Evolutionary conservation across 768 basidiomycete genomes (phyloP), one percentile per base, ranked within the genome.

Genomic region (Filobasidium floriforme): DNA sequence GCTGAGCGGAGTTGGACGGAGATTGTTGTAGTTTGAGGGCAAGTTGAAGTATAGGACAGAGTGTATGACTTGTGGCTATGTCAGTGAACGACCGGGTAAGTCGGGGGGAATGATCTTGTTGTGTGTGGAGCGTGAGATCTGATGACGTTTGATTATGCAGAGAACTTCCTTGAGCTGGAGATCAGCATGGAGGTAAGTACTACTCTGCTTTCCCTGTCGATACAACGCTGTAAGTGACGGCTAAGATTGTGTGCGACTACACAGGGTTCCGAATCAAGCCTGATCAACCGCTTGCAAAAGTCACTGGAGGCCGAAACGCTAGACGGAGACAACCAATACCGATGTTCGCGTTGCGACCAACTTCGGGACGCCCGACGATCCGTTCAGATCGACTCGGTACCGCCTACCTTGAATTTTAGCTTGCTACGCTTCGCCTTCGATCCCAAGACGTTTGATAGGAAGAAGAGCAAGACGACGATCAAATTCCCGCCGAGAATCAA

Each of bases 341-440:
- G 83, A 41, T 98, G 94, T 75, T 83, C 88, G 5, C 80, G 79
- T 26, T 98, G 94, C 74, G 80, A 86, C 51, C 78, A 77, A 26
- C 83, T 90, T 10, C 87, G 88, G 75, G 85, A 90, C 66, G 94
- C 94, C 6, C 86, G 84, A 19, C 86, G 94, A 9, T 86, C 87
- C 70, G 87, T 86, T 1, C 83, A 87, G 71, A 79, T 94, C 15
- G 82, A 82, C 28, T 75, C 82, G 61, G 82, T 96, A 6, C 94
- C 94, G 1, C 90, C 90, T 0, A 77, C 92, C 7, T 82, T 97
- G 1, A 90, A 98, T 77, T 88, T 98, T 72, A 92, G 92, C 24
- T 79, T 97, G 61, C 83, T 94, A 64, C 89, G 94, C n/a, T 98
- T 98, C 78, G 86, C 90, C 32, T 98, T 88, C 72, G 90, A 93